Conservation (phyloP, 1,139 yeast genomes). For the Casaregolazyma lundiana region DNA sequence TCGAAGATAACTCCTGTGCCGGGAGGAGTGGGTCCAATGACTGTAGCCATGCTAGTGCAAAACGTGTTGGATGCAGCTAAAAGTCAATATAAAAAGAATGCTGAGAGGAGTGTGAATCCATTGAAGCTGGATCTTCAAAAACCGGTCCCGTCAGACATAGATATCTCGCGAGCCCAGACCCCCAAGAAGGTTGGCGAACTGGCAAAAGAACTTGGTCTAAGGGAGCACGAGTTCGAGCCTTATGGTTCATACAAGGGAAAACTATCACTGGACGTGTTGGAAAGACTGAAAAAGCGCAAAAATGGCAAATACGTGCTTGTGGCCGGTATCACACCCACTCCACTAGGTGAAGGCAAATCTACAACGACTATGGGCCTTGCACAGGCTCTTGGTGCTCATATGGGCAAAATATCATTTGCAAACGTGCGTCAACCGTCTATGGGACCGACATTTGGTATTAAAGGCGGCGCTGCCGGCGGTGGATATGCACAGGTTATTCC, state of each 20-base stretch:
- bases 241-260: conserved; percentile 91
- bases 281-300: conserved; percentile 59
- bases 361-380: conserved; percentile 96
- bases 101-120: conserved; percentile 42
- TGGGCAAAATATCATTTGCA: conserved; percentile 83
- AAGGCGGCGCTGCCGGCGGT: conserved; percentile 99
- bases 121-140: conserved; percentile 58
- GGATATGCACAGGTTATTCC: conserved; percentile 98
- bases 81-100: conserved; percentile 30
- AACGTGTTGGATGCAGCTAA: conserved; percentile 84
- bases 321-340: conserved; percentile 97
- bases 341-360: conserved; percentile 96
- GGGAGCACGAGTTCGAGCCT: conserved; percentile 78
- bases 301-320: conserved; percentile 90
- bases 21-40: conserved; percentile 99
- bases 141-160: conserved; percentile 96
- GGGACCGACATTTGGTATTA: conserved; percentile 99
- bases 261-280: conserved; percentile 68
- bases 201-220: conserved; percentile 79
- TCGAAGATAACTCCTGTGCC: conserved; percentile 94
- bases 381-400: conserved; percentile 96
- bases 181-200: conserved; percentile 80
- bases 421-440: conserved; percentile 97
- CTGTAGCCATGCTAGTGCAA: conserved; percentile 89
- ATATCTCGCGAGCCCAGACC: conserved; percentile 80